Base-by-base conservation (phyloP, 2,329 filamentous ascomycete species). In the Aspergillus luchuensis region DNA sequence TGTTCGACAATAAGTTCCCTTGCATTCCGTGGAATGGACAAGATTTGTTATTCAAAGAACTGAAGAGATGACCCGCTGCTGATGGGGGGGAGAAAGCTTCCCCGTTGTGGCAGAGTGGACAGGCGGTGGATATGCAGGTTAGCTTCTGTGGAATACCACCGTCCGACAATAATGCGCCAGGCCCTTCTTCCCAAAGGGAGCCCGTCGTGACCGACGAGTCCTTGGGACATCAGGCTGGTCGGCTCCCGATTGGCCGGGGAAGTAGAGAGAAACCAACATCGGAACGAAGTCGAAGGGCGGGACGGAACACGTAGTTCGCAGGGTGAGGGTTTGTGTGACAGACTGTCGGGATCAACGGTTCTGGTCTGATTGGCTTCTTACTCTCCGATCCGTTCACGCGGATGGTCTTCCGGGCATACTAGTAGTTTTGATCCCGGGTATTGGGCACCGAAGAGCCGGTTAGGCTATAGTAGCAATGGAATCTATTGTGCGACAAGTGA, bases 291-390 rank as follows among this genome's bases (percentile, higher is more conserved):
- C 25, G 28, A 33, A 45, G 39, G 25, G 53, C 53, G 53, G 53
- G 36, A 56, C 53, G 53, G 53, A 56, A 56, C 53, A 56, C 39
- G 53, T 56, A 56, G 53, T 56, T 56, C 53, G 53, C 53, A 56
- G 53, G 28, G 25, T 50, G 47, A 50, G 47, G 47, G 41, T 55
- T 45, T 56, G 39, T 56, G 53, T 56, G 53, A 56, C 53, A 28
- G 25, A 45, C 53, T 47, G 53, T 56, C 53, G 53, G 53, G 53
- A 56, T 56, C 53, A 56, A 56, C 53, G 53, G 53, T 56, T 56
- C 23, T 56, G 53, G 53, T 30, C n/a, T 56, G 53, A 56, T 56
- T 56, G 53, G 53, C 39, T 8, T 56, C 39, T 56, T 56, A 56
- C 53, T 56, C 53, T 56, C 53, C 53, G 53, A 56, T 56, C 53